Base-by-base conservation (phyloP, 2,329 filamentous ascomycete genomes). In the Didymellaceae sp. region DNA sequence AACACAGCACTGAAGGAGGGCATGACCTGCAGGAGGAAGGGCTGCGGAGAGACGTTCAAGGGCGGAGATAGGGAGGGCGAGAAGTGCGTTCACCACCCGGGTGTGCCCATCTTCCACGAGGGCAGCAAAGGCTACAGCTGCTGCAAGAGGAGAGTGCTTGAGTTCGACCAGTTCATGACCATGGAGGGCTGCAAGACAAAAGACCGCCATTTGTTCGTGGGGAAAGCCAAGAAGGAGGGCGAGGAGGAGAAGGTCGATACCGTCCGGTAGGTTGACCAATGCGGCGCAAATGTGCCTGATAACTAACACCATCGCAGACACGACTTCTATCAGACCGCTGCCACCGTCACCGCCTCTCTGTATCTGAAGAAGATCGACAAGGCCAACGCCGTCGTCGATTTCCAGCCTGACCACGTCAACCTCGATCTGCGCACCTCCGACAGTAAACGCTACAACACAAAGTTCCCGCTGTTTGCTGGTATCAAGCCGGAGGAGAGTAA, bases 361-460 rank as follows among this genome's bases (percentile, higher is more conserved):
- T 99, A 96, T 77, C 82, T 97, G 45, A 99, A 97, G 80, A 97
- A 97, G 78, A 96, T 99, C 65, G 86, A 92, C 76, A 95, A 93
- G 75, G 82, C 87, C 18, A 82, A 78, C 20, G 89, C 91, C 42
- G 87, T 83, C 59, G 82, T 97, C 35, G 78, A 82, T 18, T 93
- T 97, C 71, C 67, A 82, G 2, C 78, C 75, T 8, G 76, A 81
- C 38, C 78, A 83, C 37, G 75, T 97, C 41, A 80, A 82, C 9
- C 82, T 99, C 33, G 90, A 99, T 70, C 82, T 99, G 30, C 86
- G 84, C n/a, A 99, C 94, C 7, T 84, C 83, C 24, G 93, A 97
- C 69, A 80, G 85, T 51, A 97, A 96, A 81, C 85, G 90, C 45
- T 97, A 91, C 75, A 84, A 82, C 65, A 81, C 86, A 30, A 81